phyloP scores from a whole-genome alignment of 1,284 basidiomycete species.

The Leccinum pachyderme region DNA sequence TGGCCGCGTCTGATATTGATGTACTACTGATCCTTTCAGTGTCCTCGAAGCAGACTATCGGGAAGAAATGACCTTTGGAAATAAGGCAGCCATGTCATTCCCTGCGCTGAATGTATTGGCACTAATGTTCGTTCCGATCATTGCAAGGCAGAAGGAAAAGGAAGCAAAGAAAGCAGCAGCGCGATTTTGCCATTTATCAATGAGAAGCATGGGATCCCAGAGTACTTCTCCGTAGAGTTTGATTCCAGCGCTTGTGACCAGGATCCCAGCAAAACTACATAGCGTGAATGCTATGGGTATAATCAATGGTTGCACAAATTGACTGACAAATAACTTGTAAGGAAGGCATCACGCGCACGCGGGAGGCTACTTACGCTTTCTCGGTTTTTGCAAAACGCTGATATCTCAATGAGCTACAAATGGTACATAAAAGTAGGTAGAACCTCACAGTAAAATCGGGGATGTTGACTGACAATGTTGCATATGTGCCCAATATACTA shows the following conservation, averaged over 20 bases:
- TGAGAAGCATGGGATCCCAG: slow-evolving; percentile 48
- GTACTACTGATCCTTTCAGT: slow-evolving; percentile 35
- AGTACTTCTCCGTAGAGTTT: slow-evolving; percentile 51
- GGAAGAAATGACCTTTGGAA: slow-evolving; percentile 34
- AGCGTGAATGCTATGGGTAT: slow-evolving; percentile 59
- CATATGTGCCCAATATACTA: slow-evolving; percentile 51
- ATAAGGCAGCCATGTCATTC: slow-evolving; percentile 60
- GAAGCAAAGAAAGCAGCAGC: slow-evolving; percentile 66
- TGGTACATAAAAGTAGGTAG: neutral
- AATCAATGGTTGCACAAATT: slow-evolving; percentile 54
- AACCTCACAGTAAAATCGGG: slow-evolving; percentile 50
- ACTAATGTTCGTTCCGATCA: slow-evolving; percentile 64
- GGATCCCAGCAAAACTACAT: slow-evolving; percentile 56
- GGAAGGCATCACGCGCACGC: neutral
- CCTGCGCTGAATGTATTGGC: slow-evolving; percentile 62
- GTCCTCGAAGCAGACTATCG: neutral
- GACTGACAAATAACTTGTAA: slow-evolving; percentile 29
- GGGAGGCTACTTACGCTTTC: slow-evolving; percentile 19
- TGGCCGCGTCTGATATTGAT: slow-evolving; percentile 66
- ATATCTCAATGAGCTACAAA: neutral
- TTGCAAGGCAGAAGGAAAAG: slow-evolving; percentile 55
- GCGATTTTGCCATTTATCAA: slow-evolving; percentile 61
- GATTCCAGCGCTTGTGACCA: slow-evolving; percentile 49
- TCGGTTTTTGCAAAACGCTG: slow-evolving; percentile 32
- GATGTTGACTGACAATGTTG: slow-evolving; percentile 54